Base-by-base conservation (phyloP, 2,329 filamentous ascomycete species). In the Claviceps sp. region DNA sequence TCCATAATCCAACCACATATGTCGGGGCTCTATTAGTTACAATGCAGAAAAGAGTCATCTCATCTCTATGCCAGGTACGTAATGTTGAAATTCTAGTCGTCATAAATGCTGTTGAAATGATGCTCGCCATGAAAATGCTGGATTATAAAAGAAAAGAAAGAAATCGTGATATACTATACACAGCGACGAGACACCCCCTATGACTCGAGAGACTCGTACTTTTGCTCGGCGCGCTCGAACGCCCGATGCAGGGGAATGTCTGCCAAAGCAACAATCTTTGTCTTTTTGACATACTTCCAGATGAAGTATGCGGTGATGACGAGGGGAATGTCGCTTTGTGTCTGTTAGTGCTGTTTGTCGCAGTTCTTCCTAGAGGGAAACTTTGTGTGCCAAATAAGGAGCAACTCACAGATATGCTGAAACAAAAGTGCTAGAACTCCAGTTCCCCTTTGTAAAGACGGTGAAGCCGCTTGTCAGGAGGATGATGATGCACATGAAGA, bases 391-490 rank as follows among this genome's bases (percentile, higher is more conserved):
- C 9, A 7, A 37, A 45, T 9, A 16, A 18, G 9, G 26, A 5
- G 9, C 26, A 4, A 71, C 78, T 67, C 61, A 82, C 76, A 84
- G 60, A 55, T 84, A 84, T 0, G 78, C 74, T 0, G 80, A 82
- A 1, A 84, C 73, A 56, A 84, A 84, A 1, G 65, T 68, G 20
- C 72, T 72, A 0, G 76, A 60, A 52, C 75, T 69, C 79, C 79
- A 84, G 53, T 78, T 75, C 2, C 79, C 79, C 38, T 65, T 66
- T 1, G 78, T 80, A 54, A 84, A 84, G 3, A 79, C 77, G 2
- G 69, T 61, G 57, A 88, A 88, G 0, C 85, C 85, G 40, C 80
- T 78, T 4, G 85, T 88, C 42, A 88, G 70, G 3, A 89, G 67
- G 54, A 88, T 82, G 42, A 85, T 64, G 30, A 81, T 68, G 60